phyloP scores from a whole-genome alignment of 176 grass and related monocot genomes.

The Zizania latifolia region DNA sequence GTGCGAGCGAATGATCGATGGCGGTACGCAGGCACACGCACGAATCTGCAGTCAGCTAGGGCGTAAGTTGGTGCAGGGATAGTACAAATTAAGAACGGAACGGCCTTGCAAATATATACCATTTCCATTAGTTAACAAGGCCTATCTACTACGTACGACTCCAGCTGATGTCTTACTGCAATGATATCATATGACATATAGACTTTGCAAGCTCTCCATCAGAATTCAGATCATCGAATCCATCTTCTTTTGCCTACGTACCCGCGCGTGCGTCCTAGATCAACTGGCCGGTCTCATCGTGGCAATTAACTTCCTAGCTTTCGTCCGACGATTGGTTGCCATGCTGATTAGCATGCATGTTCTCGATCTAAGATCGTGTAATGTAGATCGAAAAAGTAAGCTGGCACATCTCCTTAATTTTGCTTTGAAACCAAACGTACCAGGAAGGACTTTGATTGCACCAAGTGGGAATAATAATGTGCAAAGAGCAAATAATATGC shows the following conservation, averaged over 20 bases:
- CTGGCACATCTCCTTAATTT: neutral
- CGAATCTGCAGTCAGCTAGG: neutral
- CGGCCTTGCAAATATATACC: neutral
- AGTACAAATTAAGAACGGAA: neutral
- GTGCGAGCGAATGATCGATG: no score
- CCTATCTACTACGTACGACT: neutral
- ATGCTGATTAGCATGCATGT: neutral
- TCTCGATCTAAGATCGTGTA: neutral
- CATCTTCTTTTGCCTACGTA: no score
- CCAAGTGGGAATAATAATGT: neutral
- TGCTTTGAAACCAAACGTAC: constrained; percentile 1
- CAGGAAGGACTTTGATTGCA: neutral
- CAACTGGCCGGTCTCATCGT: no score
- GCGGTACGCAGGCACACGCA: neutral
- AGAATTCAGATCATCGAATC: no score
- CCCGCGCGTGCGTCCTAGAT: no score
- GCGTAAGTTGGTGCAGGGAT: neutral
- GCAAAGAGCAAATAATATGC: neutral
- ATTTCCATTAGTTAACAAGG: neutral
- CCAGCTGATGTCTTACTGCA: neutral
- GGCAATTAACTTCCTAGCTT: neutral
- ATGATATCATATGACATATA: no score
- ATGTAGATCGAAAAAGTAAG: constrained; percentile 21
- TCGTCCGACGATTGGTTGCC: neutral
- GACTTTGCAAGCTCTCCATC: no score